Evolutionary conservation across 2,329 filamentous ascomycete genomes (phyloP).

Genomic region (Stachybotrys chartarum): DNA sequence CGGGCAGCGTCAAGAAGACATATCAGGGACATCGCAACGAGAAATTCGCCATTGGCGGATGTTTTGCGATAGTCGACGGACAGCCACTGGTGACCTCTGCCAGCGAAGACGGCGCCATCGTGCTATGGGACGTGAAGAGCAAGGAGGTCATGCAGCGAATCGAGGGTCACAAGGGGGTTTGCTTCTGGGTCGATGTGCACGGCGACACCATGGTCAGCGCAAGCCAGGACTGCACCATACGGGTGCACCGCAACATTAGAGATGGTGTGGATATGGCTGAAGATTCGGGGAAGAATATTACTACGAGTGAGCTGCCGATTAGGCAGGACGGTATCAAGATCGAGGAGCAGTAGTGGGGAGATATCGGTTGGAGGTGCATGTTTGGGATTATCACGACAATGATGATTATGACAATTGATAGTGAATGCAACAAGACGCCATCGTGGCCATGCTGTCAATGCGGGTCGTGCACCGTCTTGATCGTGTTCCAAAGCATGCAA

Average conservation of each 20-base stretch:
- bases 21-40: constrained; percentile 89
- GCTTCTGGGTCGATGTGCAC: constrained; percentile 59
- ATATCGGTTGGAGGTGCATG: no score
- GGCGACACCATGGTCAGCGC: constrained; percentile 50
- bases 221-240: constrained; percentile 47
- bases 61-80: constrained; percentile 58
- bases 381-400: neutral
- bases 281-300: constrained; percentile 21
- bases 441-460: no score
- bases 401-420: neutral
- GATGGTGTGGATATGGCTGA: constrained; percentile 1
- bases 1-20: constrained; percentile 88
- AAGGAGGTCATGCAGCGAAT: constrained; percentile 75
- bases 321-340: constrained; percentile 31
- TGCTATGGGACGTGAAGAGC: constrained; percentile 84
- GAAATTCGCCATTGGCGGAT: constrained; percentile 76
- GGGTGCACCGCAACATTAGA: constrained; percentile 35
- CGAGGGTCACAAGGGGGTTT: constrained; percentile 45
- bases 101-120: constrained; percentile 77
- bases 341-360: constrained; percentile 16
- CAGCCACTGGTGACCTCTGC: constrained; percentile 67
- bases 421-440: neutral
- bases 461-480: no score
- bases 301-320: constrained; percentile 47
- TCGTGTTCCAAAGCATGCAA: no score